Base-by-base conservation (phyloP, 257 asterid species). In the Thymus quinquecostatus region DNA sequence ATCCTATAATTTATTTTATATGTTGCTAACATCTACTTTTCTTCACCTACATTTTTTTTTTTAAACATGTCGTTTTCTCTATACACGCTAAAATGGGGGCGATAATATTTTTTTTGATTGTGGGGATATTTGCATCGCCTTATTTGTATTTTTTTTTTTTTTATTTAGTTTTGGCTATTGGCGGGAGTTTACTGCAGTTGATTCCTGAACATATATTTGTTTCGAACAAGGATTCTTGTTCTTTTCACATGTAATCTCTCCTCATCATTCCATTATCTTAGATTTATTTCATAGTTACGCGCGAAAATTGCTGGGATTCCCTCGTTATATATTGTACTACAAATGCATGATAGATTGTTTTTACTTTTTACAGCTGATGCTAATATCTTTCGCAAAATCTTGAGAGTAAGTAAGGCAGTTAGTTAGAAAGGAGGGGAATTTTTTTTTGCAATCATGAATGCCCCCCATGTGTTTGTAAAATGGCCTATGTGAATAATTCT, bases 251-350 rank as follows among this genome's bases (percentile, higher is more conserved):
- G 21, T 36, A 13, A 4, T 30, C 41, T 7, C 21, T 50, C 38
- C 50, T 59, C 68, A 59, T 70, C 66, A 59, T 59, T 30, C 33
- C 47, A 57, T 32, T 56, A 48, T 29, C 65, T 3, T 1, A 12
- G 43, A 54, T 48, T 66, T 14, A 13, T 50, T 66, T 66, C 47
- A 32, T 12, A 47, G 29, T 47, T 2, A 10, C 64, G 33, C 8
- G 41, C 4, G 21, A 41, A 29, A 50, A 6, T 50, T 50, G 8
- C 21, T 49, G n/a, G 7, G 6, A 51, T 4, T 6, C 3, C 8
- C 29, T 21, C 10, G 6, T 51, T 50, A 21, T 21, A 21, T 21
- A n/a, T 14, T 51, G n/a, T n/a, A 14, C 57, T 51, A 4, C 41
- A 38, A 38, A 4, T 38, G 41, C 41, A 38, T 38, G 41, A 38